Evolutionary conservation across 768 basidiomycete species (phyloP).

Genomic region (Sistotremastrum niveocremeum): DNA sequence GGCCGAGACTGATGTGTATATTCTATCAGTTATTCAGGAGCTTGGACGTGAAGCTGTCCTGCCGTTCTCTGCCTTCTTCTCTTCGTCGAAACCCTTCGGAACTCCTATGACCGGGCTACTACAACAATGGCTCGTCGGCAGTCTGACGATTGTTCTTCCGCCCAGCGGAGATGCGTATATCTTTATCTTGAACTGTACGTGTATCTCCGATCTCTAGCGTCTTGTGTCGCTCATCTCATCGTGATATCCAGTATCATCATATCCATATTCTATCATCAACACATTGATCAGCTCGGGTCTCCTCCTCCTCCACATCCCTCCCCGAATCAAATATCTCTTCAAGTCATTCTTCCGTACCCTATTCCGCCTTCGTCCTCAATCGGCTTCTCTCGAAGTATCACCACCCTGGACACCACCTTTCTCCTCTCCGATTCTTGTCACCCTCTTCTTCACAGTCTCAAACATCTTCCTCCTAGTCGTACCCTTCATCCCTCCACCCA

Average conservation of each 20-base stretch:
- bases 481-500: slow-evolving; percentile 48
- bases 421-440: slow-evolving; percentile 33
- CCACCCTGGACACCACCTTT: slow-evolving; percentile 57
- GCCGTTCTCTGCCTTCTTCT: slow-evolving; percentile 52
- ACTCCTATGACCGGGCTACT: slow-evolving; percentile 53
- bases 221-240: not conserved
- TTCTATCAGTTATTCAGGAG: slow-evolving; percentile 47
- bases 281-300: slow-evolving; percentile 46
- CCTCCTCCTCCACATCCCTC: slow-evolving; percentile 39
- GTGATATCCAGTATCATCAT: slow-evolving; percentile 35
- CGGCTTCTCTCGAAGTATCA: slow-evolving; percentile 17
- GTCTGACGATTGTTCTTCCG: slow-evolving; percentile 35
- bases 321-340: too few relatives aligned
- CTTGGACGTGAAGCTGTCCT: slow-evolving; percentile 59
- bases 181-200: slow-evolving; percentile 52
- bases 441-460: slow-evolving; percentile 45
- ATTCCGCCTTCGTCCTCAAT: too few relatives aligned
- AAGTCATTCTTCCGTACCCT: too few relatives aligned
- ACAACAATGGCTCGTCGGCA: slow-evolving; percentile 47
- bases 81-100: slow-evolving; percentile 57
- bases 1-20: not conserved
- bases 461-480: slow-evolving; percentile 51
- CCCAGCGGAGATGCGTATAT: slow-evolving; percentile 67
- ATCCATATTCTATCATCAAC: slow-evolving; percentile 45
- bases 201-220: not conserved